Conservation (phyloP, 345 rosid genomes). For the Durio zibethinus region DNA sequence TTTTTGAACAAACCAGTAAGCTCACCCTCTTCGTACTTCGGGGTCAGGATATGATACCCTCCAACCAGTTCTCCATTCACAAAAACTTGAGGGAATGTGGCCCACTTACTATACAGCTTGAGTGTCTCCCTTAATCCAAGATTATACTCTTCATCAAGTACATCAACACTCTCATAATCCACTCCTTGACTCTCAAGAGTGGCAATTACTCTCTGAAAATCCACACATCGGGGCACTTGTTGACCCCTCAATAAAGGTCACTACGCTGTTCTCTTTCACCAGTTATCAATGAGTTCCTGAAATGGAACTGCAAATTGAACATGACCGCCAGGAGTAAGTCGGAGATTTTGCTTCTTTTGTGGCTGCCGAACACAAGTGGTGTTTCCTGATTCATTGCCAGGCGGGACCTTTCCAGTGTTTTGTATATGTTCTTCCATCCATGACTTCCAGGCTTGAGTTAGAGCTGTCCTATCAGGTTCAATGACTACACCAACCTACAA, state of each 20-base stretch:
- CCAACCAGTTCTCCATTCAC: slow-evolving; percentile 79
- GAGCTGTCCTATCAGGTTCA: slow-evolving; percentile 60
- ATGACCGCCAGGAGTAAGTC: slow-evolving; percentile 86
- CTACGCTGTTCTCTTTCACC: slow-evolving; percentile 87
- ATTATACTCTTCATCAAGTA: slow-evolving; percentile 85
- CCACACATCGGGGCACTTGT: slow-evolving; percentile 88
- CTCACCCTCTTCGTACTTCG: slow-evolving; percentile 83
- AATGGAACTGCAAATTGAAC: slow-evolving; percentile 72
- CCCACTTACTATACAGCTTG: slow-evolving; percentile 90
- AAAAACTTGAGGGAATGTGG: slow-evolving; percentile 83
- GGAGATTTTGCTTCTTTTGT: slow-evolving; percentile 72
- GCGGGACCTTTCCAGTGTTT: slow-evolving; percentile 75
- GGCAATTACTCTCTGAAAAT: slow-evolving; percentile 78
- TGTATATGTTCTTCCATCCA: slow-evolving; percentile 95
- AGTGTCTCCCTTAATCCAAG: slow-evolving; percentile 72
- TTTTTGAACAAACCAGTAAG: slow-evolving; percentile 51
- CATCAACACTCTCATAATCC: slow-evolving; percentile 80
- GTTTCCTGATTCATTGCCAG: slow-evolving; percentile 87
- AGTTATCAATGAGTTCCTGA: slow-evolving; percentile 62
- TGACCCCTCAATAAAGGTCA: slow-evolving; percentile 89
- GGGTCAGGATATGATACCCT: slow-evolving; percentile 78
- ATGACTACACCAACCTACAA: slow-evolving; percentile 68
- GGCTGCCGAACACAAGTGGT: slow-evolving; percentile 66
- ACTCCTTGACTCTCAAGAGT: slow-evolving; percentile 81
- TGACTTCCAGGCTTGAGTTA: slow-evolving; percentile 90